Conservation (phyloP, 192 early-diverging fungal species). For the Coemansia sp. region DNA sequence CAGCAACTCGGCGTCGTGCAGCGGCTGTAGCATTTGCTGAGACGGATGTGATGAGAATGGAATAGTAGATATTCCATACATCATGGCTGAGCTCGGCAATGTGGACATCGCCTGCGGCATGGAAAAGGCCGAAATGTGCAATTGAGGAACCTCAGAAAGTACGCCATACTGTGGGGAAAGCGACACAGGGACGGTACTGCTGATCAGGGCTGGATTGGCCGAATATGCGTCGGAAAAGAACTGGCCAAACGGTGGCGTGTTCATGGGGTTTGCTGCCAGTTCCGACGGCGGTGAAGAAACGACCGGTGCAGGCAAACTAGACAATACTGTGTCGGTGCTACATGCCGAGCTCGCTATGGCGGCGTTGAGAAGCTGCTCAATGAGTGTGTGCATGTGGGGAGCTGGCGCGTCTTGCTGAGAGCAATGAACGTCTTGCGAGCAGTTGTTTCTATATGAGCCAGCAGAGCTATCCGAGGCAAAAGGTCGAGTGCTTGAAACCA, state of each 20-base stretch:
- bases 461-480: not conserved
- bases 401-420: not conserved
- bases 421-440: not conserved
- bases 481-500: slow-evolving; percentile 8
- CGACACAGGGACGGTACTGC: not conserved
- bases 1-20: not conserved
- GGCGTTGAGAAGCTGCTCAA: slow-evolving; percentile 2
- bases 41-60: not conserved
- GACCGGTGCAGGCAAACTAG: not conserved
- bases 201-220: not conserved
- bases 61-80: not conserved
- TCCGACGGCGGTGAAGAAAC: not conserved
- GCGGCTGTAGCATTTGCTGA: not conserved
- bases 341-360: not conserved
- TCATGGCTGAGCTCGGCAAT: not conserved
- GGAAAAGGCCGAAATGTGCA: not conserved
- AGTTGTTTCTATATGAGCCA: not conserved
- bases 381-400: not conserved
- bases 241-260: not conserved
- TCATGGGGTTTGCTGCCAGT: not conserved
- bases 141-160: not conserved
- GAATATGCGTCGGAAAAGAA: not conserved
- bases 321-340: not conserved
- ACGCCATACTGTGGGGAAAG: not conserved
- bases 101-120: not conserved